These are phyloP conservation scores for Rosa rugosa DNA, from an alignment of 306 rosid species.

Conservation along the genomic window DNA sequence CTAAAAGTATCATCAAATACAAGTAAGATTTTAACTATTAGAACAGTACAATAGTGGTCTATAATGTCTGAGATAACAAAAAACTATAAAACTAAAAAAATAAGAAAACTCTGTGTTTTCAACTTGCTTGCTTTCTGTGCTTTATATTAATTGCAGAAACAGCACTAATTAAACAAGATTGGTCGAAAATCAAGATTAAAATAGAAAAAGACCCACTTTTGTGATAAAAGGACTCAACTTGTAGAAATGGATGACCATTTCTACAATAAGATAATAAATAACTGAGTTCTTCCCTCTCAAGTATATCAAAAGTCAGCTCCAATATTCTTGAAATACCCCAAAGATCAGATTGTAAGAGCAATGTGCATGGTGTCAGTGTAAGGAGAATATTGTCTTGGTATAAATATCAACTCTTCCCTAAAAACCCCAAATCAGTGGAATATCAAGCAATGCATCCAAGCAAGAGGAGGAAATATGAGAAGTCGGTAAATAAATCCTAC, in stretches of 20 bases:
- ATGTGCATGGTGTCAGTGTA: neutral
- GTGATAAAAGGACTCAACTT: constrained; percentile 79
- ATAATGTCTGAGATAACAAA: neutral
- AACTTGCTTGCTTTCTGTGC: too few species aligned
- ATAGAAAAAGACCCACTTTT: constrained; percentile 61
- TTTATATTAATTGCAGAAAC: neutral
- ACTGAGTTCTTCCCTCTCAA: constrained; percentile 52
- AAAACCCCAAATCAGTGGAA: neutral
- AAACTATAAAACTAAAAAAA: neutral
- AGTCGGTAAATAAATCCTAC: neutral
- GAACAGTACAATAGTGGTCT: neutral
- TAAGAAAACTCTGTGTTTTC: neutral
- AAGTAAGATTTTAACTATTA: neutral
- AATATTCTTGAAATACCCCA: neutral
- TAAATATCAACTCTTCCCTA: neutral
- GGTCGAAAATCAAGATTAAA: constrained; percentile 1
- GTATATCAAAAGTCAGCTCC: constrained; percentile 27
- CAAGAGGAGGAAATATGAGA: neutral
- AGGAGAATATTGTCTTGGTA: neutral
- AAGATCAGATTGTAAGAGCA: neutral
- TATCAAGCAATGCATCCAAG: neutral
- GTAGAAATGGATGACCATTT: constrained; percentile 49
- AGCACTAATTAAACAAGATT: neutral
- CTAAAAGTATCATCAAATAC: neutral
- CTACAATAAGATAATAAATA: constrained; percentile 60